Percentiles rank a stretch among this genome's conserved stretches.
These are phyloP conservation scores for Candida tropicalis DNA, from an alignment of 1,139 yeast species.

Conservation along the genomic window DNA sequence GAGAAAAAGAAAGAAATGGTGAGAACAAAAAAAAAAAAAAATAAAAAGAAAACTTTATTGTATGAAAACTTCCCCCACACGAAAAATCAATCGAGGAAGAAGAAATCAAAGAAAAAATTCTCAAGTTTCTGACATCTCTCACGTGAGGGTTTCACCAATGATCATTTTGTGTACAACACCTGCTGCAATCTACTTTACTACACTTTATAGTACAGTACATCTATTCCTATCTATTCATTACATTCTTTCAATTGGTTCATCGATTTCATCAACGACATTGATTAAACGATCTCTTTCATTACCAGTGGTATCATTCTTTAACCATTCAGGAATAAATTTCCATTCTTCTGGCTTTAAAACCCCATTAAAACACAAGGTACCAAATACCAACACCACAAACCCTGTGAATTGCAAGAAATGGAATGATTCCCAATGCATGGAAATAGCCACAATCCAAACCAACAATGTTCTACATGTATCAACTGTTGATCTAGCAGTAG, in stretches of 20 bases:
- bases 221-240: background rate
- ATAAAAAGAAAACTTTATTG: background rate
- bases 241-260: constrained; percentile 19
- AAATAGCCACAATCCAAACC: constrained; percentile 75
- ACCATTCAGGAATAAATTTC: constrained; percentile 47
- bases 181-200: too few species aligned
- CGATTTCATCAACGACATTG: constrained; percentile 36
- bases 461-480: constrained; percentile 77
- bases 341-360: constrained; percentile 55
- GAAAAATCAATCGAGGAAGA: background rate
- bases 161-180: too few species aligned
- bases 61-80: background rate
- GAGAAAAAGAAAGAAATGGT: background rate
- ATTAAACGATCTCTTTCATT: constrained; percentile 24
- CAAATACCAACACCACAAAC: constrained; percentile 64
- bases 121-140: too few species aligned
- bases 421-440: constrained; percentile 80
- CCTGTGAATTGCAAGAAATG: constrained; percentile 64
- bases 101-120: background rate
- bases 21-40: background rate
- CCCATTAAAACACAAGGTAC: constrained; percentile 76
- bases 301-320: constrained; percentile 23
- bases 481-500: constrained; percentile 78
- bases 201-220: too few species aligned
- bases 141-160: too few species aligned